These are phyloP conservation scores for Fraxinus velutina DNA, from an alignment of 305 asterid genomes.

Conservation along the genomic window DNA sequence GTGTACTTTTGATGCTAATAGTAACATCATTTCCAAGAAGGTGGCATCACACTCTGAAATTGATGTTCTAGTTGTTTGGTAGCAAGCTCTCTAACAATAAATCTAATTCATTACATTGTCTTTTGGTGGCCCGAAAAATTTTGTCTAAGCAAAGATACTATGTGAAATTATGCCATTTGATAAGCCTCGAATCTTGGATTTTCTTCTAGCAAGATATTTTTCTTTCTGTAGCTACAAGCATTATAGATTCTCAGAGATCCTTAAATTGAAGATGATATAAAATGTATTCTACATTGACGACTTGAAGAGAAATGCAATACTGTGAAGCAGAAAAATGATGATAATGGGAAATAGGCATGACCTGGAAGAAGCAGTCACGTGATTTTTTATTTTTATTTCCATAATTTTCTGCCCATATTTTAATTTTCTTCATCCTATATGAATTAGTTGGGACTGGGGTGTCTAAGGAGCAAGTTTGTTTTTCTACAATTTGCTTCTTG, in stretches of 20 bases:
- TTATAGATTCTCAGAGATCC: slow-evolving; percentile 3
- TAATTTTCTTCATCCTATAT: background rate
- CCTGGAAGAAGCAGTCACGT: background rate
- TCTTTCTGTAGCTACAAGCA: background rate
- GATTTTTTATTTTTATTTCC: background rate
- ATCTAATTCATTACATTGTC: background rate
- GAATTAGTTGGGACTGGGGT: slow-evolving; percentile 10
- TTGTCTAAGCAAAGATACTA: background rate
- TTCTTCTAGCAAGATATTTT: slow-evolving; percentile 1
- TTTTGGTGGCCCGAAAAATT: background rate
- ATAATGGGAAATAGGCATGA: slow-evolving; percentile 3
- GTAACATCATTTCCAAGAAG: background rate
- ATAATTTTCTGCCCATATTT: background rate
- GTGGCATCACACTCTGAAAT: background rate
- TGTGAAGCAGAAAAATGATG: slow-evolving; percentile 8
- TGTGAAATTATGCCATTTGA: background rate
- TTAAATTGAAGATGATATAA: background rate
- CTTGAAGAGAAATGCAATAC: slow-evolving; percentile 9
- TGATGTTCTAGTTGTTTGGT: background rate
- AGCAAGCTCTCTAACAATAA: background rate
- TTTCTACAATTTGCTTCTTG: slow-evolving; percentile 19
- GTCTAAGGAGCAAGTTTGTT: slow-evolving; percentile 11
- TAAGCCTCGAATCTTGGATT: slow-evolving; percentile 6
- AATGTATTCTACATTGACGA: background rate
- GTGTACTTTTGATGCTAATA: background rate